Conservation (phyloP, 352 stramenopile species). For the Pythium dissotocum region DNA sequence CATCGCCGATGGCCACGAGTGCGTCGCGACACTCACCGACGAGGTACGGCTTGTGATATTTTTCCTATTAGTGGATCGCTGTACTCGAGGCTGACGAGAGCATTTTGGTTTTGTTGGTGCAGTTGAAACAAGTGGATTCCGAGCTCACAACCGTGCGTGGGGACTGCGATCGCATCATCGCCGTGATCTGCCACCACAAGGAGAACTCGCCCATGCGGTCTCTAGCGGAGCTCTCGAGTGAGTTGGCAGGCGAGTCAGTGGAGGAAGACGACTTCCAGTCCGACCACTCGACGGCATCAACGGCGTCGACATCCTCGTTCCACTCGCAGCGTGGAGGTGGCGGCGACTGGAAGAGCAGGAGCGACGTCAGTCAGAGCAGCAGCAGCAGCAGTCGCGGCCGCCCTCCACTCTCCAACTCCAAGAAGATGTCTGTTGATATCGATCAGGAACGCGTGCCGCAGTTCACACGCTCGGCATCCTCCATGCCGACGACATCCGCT, state of each 20-base stretch:
- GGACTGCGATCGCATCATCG: conserved; percentile 30
- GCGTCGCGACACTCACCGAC: conserved; percentile 46
- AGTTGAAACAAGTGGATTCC: conserved; percentile 28
- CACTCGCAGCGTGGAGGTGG: conserved; percentile 11
- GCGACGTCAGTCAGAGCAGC: neutral
- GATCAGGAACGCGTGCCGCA: conserved; percentile 13
- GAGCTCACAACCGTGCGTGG: conserved; percentile 19
- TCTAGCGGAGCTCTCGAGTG: conserved; percentile 12
- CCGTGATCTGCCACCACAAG: conserved; percentile 28
- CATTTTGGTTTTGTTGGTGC: neutral
- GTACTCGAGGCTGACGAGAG: neutral
- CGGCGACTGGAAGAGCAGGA: neutral
- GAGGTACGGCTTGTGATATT: conserved; percentile 25
- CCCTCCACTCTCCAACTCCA: conserved; percentile 18
- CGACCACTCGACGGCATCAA: conserved; percentile 31
- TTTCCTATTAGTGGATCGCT: neutral
- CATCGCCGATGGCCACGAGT: conserved; percentile 37
- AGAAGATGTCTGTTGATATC: conserved; percentile 34
- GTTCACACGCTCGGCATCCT: neutral
- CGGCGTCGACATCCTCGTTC: conserved; percentile 28
- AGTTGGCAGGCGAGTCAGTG: conserved; percentile 1
- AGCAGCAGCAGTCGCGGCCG: neutral
- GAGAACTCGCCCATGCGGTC: conserved; percentile 22
- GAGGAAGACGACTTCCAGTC: conserved; percentile 33
- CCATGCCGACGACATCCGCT: neutral